These are phyloP conservation scores for Chalara sp. DNA, from an alignment of 2,329 filamentous ascomycete genomes.

Conservation along the genomic window DNA sequence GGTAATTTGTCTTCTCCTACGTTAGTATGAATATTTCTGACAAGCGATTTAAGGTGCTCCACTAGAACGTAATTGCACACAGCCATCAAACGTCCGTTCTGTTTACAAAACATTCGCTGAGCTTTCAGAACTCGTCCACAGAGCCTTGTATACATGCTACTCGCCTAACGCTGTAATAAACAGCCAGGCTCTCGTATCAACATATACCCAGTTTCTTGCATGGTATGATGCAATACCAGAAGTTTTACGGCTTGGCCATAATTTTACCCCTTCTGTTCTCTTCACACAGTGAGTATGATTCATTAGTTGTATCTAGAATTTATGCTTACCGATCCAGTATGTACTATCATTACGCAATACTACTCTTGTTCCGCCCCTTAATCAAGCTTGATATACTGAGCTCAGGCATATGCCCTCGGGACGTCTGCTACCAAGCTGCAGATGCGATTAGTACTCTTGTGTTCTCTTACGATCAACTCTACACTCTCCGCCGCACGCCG, in stretches of 20 bases:
- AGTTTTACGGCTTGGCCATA: slow-evolving; percentile 56
- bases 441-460: slow-evolving; percentile 28
- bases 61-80: slow-evolving; percentile 53
- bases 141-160: slow-evolving; percentile 54
- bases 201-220: slow-evolving; percentile 61
- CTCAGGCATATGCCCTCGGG: slow-evolving; percentile 21
- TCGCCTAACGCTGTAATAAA: slow-evolving; percentile 61
- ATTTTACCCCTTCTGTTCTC: slow-evolving; percentile 66
- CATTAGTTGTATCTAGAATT: neutral
- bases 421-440: slow-evolving; percentile 27
- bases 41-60: slow-evolving; percentile 23
- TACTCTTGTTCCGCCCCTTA: slow-evolving; percentile 68
- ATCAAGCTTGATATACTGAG: slow-evolving; percentile 22
- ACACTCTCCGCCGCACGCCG: slow-evolving; percentile 25
- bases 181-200: slow-evolving; percentile 53
- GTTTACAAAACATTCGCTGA: slow-evolving; percentile 65
- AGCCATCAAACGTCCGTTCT: slow-evolving; percentile 61
- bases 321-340: slow-evolving; percentile 39
- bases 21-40: neutral
- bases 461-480: slow-evolving; percentile 24
- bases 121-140: slow-evolving; percentile 67
- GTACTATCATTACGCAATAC: slow-evolving; percentile 64
- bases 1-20: slow-evolving; percentile 10
- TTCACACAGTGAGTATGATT: slow-evolving; percentile 60
- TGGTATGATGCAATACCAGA: slow-evolving; percentile 67